These are phyloP conservation scores for Furcasterigmium furcatum DNA, from an alignment of 2,329 filamentous ascomycete species.

Conservation along the genomic window DNA sequence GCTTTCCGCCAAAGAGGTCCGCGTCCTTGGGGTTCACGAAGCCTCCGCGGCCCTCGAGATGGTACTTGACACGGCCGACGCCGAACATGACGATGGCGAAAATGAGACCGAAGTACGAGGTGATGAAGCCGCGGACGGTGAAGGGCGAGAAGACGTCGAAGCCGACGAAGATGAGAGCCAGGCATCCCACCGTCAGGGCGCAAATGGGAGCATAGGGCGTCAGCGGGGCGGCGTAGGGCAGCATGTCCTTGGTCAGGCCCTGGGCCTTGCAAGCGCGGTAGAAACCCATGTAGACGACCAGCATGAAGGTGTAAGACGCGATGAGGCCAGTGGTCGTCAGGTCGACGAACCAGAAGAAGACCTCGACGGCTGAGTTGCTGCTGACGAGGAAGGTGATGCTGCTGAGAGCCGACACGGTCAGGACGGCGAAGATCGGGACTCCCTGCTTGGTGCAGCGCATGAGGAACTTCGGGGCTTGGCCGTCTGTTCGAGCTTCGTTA, in stretches of 20 bases:
- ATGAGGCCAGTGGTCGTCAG: conserved; percentile 55
- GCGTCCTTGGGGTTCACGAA: conserved; percentile 52
- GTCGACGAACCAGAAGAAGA: conserved; percentile 41
- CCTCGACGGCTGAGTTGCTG: conserved; percentile 28
- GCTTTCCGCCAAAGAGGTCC: conserved; percentile 60
- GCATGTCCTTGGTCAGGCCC: conserved; percentile 38
- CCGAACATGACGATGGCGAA: conserved; percentile 56
- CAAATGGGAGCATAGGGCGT: conserved; percentile 51
- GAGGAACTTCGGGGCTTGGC: conserved; percentile 41
- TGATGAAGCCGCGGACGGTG: conserved; percentile 40
- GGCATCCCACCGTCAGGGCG: conserved; percentile 39
- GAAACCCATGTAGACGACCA: conserved; percentile 41
- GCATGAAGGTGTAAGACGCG: conserved; percentile 54
- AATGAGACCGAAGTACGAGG: conserved; percentile 50
- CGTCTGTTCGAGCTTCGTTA: conserved; percentile 27
- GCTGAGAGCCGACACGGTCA: conserved; percentile 25
- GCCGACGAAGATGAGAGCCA: conserved; percentile 53
- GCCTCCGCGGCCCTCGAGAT: conserved; percentile 36
- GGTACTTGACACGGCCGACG: conserved; percentile 17
- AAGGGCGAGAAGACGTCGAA: conserved; percentile 53
- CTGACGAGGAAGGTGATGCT: conserved; percentile 34
- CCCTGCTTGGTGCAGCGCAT: conserved; percentile 35
- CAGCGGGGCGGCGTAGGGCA: conserved; percentile 47
- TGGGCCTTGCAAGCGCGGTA: conserved; percentile 52
- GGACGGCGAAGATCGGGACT: conserved; percentile 36